phyloP scores from a whole-genome alignment of 164 flowering plant species.

The Aristolochia californica region DNA sequence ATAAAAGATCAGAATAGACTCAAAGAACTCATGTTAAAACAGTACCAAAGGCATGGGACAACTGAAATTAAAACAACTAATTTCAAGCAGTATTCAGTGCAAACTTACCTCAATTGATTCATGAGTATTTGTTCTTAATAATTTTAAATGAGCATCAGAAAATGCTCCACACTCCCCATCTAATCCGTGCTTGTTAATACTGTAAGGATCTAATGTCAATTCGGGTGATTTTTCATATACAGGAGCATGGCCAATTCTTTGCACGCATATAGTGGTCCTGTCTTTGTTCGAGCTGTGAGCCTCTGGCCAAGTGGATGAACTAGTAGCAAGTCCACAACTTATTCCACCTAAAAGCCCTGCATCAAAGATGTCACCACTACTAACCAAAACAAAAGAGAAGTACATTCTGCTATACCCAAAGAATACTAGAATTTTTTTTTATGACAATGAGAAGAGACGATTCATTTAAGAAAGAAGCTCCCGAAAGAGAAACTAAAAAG shows the following conservation, averaged over 20 bases:
- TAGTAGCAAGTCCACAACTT: background rate
- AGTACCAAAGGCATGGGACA: background rate
- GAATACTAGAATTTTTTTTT: no score
- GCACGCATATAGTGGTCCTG: background rate
- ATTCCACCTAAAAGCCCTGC: slow-evolving; percentile 1
- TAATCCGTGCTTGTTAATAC: slow-evolving; percentile 6
- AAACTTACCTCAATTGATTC: background rate
- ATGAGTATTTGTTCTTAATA: slow-evolving; percentile 9
- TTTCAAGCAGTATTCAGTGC: no score
- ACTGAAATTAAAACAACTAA: background rate
- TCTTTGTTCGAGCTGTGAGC: background rate
- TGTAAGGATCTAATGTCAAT: slow-evolving; percentile 7
- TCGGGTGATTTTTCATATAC: slow-evolving; percentile 16
- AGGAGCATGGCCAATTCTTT: slow-evolving; percentile 17
- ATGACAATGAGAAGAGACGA: no score
- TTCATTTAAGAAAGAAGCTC: no score
- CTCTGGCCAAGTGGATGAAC: slow-evolving; percentile 13
- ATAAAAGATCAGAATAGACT: no score
- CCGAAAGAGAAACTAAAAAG: no score
- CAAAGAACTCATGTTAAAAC: background rate
- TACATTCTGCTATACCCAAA: background rate
- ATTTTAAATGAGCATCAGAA: slow-evolving; percentile 8
- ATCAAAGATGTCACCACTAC: slow-evolving; percentile 1
- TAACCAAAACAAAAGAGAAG: background rate
- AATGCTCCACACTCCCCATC: slow-evolving; percentile 13